These are phyloP conservation scores for Dothideomycetes sp. DNA, from an alignment of 2,329 filamentous ascomycete genomes.

Conservation along the genomic window DNA sequence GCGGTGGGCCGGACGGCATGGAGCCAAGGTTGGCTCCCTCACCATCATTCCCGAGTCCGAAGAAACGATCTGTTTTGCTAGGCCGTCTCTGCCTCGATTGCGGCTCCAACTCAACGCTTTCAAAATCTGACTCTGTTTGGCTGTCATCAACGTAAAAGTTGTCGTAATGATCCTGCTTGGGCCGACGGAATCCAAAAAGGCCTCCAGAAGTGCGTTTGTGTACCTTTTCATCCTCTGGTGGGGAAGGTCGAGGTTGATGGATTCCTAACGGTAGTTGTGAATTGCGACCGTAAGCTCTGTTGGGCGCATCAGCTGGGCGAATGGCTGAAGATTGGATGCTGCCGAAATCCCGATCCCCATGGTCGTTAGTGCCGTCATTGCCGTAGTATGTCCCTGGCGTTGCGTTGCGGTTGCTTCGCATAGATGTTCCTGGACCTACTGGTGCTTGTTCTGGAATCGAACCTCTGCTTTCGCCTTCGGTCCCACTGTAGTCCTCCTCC, in stretches of 20 bases:
- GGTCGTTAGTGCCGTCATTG: too few relatives aligned
- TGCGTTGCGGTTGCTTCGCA: too few relatives aligned
- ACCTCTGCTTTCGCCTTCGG: constrained; percentile 5
- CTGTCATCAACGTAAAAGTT: constrained; percentile 14
- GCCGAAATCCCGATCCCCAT: too few relatives aligned
- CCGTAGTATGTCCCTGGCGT: too few relatives aligned
- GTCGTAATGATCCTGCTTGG: constrained; percentile 4
- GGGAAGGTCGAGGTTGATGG: too few relatives aligned
- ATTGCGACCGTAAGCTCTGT: too few relatives aligned
- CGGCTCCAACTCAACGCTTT: constrained; percentile 14
- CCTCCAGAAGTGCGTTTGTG: not conserved
- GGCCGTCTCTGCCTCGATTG: constrained; percentile 12
- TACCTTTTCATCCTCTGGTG: not conserved
- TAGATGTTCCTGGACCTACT: too few relatives aligned
- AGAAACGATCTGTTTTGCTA: constrained; percentile 22
- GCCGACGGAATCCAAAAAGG: not conserved
- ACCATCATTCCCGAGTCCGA: constrained; percentile 12
- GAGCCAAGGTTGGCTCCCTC: not conserved
- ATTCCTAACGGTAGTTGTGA: too few relatives aligned
- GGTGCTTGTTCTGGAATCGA: constrained; percentile 7
- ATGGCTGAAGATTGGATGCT: too few relatives aligned
- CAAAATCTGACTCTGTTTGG: constrained; percentile 15
- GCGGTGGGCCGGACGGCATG: not conserved
- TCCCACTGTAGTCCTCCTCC: constrained; percentile 5
- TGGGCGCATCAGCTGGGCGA: too few relatives aligned